Evolutionary conservation across 228 moss, liverwort and hornwort genomes (phyloP).

Genomic region (Sphagnum fallax): DNA sequence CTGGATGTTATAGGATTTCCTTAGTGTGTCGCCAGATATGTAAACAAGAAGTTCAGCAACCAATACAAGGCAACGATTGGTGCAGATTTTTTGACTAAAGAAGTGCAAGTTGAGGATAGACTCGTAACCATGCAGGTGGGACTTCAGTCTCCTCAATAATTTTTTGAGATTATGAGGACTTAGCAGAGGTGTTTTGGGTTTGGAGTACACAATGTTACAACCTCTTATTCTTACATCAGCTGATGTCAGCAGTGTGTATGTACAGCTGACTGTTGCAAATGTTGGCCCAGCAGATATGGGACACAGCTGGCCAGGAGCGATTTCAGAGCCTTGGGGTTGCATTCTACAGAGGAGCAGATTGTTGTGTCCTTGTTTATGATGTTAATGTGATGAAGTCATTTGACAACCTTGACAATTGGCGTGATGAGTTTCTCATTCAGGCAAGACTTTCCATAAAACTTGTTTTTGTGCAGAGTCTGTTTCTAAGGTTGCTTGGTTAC

Average conservation of each 20-base stretch:
- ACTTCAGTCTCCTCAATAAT: neutral
- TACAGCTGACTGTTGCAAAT: no score
- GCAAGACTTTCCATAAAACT: conserved; percentile 10
- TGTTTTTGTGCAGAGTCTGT: no score
- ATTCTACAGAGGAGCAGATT: conserved; percentile 95
- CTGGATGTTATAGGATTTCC: conserved; percentile 2
- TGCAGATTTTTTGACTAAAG: conserved; percentile 57
- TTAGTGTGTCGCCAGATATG: conserved; percentile 63
- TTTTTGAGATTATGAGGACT: no score
- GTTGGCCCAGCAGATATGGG: conserved; percentile 64
- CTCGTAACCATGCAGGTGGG: conserved; percentile 60
- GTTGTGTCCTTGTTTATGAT: conserved; percentile 94
- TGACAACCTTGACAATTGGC: conserved; percentile 51
- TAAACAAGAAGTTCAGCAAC: conserved; percentile 91
- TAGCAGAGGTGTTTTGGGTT: no score
- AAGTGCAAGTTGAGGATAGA: conserved; percentile 56
- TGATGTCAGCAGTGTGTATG: no score
- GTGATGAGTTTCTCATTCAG: conserved; percentile 10
- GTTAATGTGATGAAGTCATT: conserved; percentile 98
- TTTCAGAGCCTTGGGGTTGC: conserved; percentile 97
- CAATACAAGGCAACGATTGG: conserved; percentile 73
- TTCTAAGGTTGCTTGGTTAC: no score
- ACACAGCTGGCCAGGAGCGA: conserved; percentile 93
- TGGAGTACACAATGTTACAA: no score
- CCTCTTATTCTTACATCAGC: no score